Percentiles rank a stretch among this genome's conserved stretches.
These are phyloP conservation scores for Fusarium keratoplasticum DNA, from an alignment of 2,329 filamentous ascomycete genomes.

Conservation along the genomic window DNA sequence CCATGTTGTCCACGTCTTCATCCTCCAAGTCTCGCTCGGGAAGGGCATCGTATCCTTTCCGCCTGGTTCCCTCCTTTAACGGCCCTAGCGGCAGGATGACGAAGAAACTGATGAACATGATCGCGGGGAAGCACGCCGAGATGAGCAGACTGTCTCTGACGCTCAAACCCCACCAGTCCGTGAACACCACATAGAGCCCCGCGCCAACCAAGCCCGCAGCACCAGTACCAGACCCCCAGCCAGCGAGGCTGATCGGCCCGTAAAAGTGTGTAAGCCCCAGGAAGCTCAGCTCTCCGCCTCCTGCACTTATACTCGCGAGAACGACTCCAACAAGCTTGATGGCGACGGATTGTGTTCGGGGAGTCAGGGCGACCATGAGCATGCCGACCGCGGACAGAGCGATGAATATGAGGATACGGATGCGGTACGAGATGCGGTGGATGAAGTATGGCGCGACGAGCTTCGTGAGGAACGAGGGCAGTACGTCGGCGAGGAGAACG, in stretches of 20 bases:
- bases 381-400: constrained; percentile 84
- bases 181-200: constrained; percentile 87
- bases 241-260: constrained; percentile 84
- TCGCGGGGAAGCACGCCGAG: constrained; percentile 80
- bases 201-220: constrained; percentile 89
- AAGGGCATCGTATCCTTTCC: constrained; percentile 66
- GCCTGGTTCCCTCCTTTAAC: constrained; percentile 60
- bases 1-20: constrained; percentile 50
- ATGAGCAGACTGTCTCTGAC: constrained; percentile 80
- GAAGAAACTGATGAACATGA: constrained; percentile 93
- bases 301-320: constrained; percentile 85
- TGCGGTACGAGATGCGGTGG: constrained; percentile 82
- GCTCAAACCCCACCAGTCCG: constrained; percentile 80
- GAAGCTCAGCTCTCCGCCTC: constrained; percentile 91
- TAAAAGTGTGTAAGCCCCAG: constrained; percentile 94
- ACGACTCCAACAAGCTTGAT: constrained; percentile 86
- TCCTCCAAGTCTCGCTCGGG: constrained; percentile 52
- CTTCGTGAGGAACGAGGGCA: constrained; percentile 90
- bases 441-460: constrained; percentile 94
- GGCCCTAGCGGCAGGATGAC: constrained; percentile 77
- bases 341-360: constrained; percentile 71
- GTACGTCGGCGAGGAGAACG: constrained; percentile 91
- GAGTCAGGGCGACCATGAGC: constrained; percentile 87
- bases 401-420: constrained; percentile 81
- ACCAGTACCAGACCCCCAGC: constrained; percentile 93